Percentiles rank a stretch among this genome's conserved stretches.
Conservation (phyloP, 495 filamentous ascomycete species). For the Hypomontagnella monticulosa region DNA sequence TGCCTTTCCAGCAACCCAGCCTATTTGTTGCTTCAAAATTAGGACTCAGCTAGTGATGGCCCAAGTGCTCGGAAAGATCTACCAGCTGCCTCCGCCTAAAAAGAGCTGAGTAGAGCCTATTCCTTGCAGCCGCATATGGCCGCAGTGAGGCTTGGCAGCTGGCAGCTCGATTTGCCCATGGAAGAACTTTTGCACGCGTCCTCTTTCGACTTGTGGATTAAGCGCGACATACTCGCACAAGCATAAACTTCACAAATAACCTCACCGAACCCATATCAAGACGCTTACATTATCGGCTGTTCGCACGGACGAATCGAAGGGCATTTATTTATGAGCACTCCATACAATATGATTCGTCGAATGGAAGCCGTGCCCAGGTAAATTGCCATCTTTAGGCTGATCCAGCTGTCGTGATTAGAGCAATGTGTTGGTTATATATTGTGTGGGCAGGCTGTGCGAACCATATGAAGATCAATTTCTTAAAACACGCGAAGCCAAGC, state of each 20-base stretch:
- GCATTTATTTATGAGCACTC: neutral
- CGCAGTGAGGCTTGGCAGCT: too few species aligned
- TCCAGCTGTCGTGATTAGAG: constrained; percentile 16
- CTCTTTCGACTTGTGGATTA: constrained; percentile 6
- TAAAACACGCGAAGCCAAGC: constrained; percentile 18
- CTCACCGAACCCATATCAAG: constrained; percentile 21
- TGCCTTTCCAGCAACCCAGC: too few species aligned
- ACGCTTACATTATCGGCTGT: constrained; percentile 11
- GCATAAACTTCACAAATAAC: neutral
- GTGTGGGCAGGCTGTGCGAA: constrained; percentile 1
- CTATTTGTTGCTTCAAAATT: too few species aligned
- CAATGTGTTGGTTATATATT: constrained; percentile 30
- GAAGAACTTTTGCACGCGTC: neutral
- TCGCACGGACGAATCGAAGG: neutral
- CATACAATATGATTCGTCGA: constrained; percentile 1
- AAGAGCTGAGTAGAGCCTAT: too few species aligned
- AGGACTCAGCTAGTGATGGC: too few species aligned
- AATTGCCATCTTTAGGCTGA: constrained; percentile 39
- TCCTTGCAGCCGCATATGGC: too few species aligned
- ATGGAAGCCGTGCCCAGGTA: neutral
- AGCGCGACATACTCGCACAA: neutral
- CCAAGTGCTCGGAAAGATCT: too few species aligned
- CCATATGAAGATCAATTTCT: constrained; percentile 26
- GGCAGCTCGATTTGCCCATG: neutral
- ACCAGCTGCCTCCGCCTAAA: too few species aligned